Conservation (phyloP, 345 rosid species). For the Luvunga scandens region DNA sequence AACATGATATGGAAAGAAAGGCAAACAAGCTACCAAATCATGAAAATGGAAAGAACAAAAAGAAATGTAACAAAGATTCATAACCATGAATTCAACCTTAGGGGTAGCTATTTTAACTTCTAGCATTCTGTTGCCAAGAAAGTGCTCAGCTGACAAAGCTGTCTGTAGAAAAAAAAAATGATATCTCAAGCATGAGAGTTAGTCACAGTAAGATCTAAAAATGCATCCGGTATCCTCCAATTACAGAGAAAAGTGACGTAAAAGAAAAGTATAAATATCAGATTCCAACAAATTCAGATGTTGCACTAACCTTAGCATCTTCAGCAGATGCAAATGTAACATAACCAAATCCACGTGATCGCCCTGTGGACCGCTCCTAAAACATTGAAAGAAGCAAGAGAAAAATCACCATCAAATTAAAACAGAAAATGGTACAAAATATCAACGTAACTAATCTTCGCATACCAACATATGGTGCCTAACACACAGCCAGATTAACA, state of each 20-base stretch:
- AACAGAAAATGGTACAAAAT: neutral
- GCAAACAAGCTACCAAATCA: neutral
- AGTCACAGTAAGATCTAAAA: neutral
- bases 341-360: constrained; percentile 98
- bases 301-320: constrained; percentile 70
- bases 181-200: constrained; percentile 4
- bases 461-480: neutral
- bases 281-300: neutral
- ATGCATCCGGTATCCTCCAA: neutral
- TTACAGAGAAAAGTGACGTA: neutral
- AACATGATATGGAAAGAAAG: neutral
- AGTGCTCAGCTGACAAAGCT: constrained; percentile 75
- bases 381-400: constrained; percentile 13
- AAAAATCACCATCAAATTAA: neutral
- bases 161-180: constrained; percentile 35
- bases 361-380: constrained; percentile 87
- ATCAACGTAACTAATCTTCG: neutral
- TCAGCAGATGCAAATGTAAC: constrained; percentile 76
- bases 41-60: neutral
- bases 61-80: neutral
- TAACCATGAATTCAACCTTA: constrained; percentile 51
- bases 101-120: constrained; percentile 97
- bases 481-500: neutral
- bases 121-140: constrained; percentile 78
- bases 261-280: neutral